phyloP scores from a whole-genome alignment of 208 protist species.

The Vickermania spadyakhi region DNA sequence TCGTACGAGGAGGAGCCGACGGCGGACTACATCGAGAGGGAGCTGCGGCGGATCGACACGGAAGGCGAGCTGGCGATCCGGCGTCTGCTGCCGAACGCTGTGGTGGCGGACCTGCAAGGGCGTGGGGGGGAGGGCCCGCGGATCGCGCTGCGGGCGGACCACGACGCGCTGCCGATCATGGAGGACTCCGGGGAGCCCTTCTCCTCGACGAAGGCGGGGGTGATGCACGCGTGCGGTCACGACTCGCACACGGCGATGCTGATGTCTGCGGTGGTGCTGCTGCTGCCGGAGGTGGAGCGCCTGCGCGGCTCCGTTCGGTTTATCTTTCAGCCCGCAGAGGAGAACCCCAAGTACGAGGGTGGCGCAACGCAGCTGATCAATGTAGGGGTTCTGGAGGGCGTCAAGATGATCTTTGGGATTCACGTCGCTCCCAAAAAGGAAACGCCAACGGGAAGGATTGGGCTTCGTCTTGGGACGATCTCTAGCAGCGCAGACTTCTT shows the following conservation, averaged over 20 bases:
- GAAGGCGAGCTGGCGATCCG: conserved; percentile 27
- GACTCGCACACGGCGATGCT: conserved; percentile 53
- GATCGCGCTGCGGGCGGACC: conserved; percentile 39
- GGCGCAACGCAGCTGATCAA: conserved; percentile 37
- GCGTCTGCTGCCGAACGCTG: conserved; percentile 28
- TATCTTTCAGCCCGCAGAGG: conserved; percentile 56
- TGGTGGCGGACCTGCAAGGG: background rate
- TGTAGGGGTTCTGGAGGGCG: conserved; percentile 31
- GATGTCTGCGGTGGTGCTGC: conserved; percentile 37
- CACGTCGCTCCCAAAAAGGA: conserved; percentile 14
- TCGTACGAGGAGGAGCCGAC: conserved; percentile 33
- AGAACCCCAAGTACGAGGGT: conserved; percentile 24
- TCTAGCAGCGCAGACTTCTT: conserved; percentile 19
- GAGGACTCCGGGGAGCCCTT: conserved; percentile 34
- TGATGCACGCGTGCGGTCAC: conserved; percentile 57
- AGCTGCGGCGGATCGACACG: conserved; percentile 19
- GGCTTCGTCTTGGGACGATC: conserved; percentile 17
- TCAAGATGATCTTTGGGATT: conserved; percentile 43
- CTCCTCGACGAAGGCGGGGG: conserved; percentile 27
- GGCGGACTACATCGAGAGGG: conserved; percentile 30
- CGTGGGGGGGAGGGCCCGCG: background rate
- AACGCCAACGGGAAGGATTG: conserved; percentile 8
- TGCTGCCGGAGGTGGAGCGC: conserved; percentile 30
- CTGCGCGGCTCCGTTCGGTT: conserved; percentile 60
- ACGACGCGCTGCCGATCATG: conserved; percentile 49